phyloP scores from a whole-genome alignment of 1,284 basidiomycete species.

The Schizophyllum amplum region DNA sequence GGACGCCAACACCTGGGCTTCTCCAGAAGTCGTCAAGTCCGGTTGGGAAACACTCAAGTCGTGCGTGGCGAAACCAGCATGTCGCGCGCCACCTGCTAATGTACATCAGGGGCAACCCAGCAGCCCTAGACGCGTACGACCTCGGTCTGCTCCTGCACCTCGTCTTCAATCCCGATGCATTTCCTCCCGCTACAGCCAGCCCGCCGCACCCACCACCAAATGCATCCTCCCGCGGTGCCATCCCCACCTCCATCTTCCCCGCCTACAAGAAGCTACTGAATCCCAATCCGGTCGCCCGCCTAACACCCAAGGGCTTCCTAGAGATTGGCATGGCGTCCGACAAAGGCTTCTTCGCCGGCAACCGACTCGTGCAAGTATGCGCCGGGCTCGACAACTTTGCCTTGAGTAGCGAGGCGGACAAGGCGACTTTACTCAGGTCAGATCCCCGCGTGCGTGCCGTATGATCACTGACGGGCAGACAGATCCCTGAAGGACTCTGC shows the following conservation, averaged over 20 bases:
- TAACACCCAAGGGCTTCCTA: constrained; percentile 73
- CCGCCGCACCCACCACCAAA: constrained; percentile 69
- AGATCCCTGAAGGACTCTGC: constrained; percentile 78
- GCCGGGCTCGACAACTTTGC: constrained; percentile 84
- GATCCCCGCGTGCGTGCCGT: constrained; percentile 11
- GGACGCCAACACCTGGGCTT: constrained; percentile 47
- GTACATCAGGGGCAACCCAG: constrained; percentile 51
- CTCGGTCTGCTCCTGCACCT: constrained; percentile 80
- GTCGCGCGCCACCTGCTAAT: constrained; percentile 7
- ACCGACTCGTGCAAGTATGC: constrained; percentile 83
- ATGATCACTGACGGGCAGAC: constrained; percentile 2
- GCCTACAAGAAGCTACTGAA: constrained; percentile 84
- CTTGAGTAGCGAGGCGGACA: constrained; percentile 78
- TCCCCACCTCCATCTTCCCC: constrained; percentile 74
- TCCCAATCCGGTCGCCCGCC: constrained; percentile 75
- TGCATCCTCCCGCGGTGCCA: constrained; percentile 66
- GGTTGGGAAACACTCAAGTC: constrained; percentile 84
- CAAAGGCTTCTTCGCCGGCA: constrained; percentile 80
- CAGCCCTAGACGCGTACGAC: constrained; percentile 78
- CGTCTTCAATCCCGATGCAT: constrained; percentile 58
- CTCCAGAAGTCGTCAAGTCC: constrained; percentile 87
- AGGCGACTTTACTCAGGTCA: constrained; percentile 62
- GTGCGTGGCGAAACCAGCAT: constrained; percentile 34
- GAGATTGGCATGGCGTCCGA: constrained; percentile 68
- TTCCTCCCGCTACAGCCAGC: constrained; percentile 58